Conservation (phyloP, 2,329 filamentous ascomycete genomes). For the Zelopaecilomyces penicillatus region DNA sequence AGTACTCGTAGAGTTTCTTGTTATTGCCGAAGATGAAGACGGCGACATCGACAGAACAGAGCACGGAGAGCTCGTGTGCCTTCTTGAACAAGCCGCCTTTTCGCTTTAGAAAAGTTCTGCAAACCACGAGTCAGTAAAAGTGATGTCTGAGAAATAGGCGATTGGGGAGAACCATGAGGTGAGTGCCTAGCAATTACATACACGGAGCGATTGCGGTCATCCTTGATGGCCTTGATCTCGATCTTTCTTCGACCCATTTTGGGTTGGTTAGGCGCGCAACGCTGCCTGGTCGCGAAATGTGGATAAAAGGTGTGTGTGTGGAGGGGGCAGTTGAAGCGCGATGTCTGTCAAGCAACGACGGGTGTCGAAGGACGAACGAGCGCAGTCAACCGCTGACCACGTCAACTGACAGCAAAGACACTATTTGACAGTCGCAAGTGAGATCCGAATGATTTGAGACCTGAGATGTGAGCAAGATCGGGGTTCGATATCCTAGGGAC, state of each 20-base stretch:
- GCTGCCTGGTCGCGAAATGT: not conserved
- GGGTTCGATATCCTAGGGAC: too few species aligned
- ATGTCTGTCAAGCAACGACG: not conserved
- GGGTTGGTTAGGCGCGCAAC: conserved; percentile 11
- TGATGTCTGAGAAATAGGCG: conserved; percentile 2
- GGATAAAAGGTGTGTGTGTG: not conserved
- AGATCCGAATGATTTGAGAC: too few species aligned
- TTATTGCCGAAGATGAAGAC: conserved; percentile 98
- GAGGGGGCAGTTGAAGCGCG: not conserved
- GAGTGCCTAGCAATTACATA: conserved; percentile 44
- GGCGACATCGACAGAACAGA: conserved; percentile 96
- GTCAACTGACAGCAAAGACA: too few species aligned
- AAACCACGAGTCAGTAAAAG: conserved; percentile 14
- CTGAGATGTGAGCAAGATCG: too few species aligned
- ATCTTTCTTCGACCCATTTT: conserved; percentile 97
- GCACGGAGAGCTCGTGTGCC: conserved; percentile 93
- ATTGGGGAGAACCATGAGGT: not conserved
- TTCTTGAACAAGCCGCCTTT: conserved; percentile 99
- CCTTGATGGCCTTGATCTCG: conserved; percentile 98
- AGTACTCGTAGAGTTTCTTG: conserved; percentile 98
- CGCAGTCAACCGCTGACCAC: too few species aligned
- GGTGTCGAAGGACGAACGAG: too few species aligned
- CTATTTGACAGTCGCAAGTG: too few species aligned
- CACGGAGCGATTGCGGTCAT: conserved; percentile 96
- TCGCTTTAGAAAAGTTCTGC: conserved; percentile 92